A percentile compares a stretch with the other conserved stretches of the same genome.
phyloP scores from a whole-genome alignment of 2,329 filamentous ascomycete genomes.

The Pseudocercospora musae region DNA sequence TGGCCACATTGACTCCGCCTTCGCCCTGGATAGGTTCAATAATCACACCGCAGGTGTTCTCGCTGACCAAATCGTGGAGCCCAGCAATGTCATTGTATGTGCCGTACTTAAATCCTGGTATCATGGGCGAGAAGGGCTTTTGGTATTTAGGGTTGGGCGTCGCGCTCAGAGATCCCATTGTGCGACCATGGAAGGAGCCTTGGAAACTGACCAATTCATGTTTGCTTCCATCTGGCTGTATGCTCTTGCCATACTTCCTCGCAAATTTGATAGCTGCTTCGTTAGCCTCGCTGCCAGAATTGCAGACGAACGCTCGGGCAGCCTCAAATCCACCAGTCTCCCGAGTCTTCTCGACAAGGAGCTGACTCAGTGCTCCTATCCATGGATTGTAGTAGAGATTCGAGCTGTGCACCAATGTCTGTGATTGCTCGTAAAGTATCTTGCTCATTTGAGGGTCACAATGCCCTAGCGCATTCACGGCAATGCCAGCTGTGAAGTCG shows the following conservation, averaged over 20 bases:
- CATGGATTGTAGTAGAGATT: slow-evolving; percentile 98
- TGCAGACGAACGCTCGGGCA: slow-evolving; percentile 83
- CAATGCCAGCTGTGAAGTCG: slow-evolving; percentile 94
- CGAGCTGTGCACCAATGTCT: slow-evolving; percentile 82
- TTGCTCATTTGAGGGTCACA: slow-evolving; percentile 74
- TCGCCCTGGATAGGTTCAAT: slow-evolving; percentile 97
- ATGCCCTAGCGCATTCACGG: slow-evolving; percentile 89
- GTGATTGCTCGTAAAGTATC: slow-evolving; percentile 64
- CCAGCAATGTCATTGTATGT: slow-evolving; percentile 76
- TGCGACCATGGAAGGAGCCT: slow-evolving; percentile 91
- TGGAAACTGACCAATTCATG: slow-evolving; percentile 85
- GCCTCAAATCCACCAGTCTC: slow-evolving; percentile 78
- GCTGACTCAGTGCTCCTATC: slow-evolving; percentile 83
- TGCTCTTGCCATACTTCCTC: slow-evolving; percentile 75
- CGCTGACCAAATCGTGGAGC: slow-evolving; percentile 71
- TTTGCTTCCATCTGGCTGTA: slow-evolving; percentile 52
- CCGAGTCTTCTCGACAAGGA: slow-evolving; percentile 76
- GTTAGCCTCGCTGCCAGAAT: slow-evolving; percentile 95
- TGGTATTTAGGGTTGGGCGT: slow-evolving; percentile 99
- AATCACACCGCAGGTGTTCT: slow-evolving; percentile 88
- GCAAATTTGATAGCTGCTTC: slow-evolving; percentile 97
- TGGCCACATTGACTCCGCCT: slow-evolving; percentile 83
- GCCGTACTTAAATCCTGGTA: slow-evolving; percentile 87
- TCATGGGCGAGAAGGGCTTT: slow-evolving; percentile 88
- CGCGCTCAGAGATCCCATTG: slow-evolving; percentile 91